Evolutionary conservation across 1,284 basidiomycete genomes (phyloP).

Genomic region (Apiotrichum domesticum): DNA sequence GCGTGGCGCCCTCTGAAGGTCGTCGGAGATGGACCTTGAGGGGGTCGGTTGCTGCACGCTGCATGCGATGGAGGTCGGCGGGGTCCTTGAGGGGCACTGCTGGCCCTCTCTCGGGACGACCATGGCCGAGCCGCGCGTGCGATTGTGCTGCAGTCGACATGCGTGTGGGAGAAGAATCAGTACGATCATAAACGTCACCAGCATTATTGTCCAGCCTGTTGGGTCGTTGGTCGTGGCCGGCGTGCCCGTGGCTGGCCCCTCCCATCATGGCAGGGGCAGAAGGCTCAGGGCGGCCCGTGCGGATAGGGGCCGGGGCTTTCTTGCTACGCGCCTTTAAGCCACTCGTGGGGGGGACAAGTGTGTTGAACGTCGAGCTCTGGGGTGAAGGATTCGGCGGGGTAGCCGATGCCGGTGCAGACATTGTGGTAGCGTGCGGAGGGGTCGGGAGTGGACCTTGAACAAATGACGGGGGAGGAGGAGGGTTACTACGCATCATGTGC

Average conservation of each 20-base stretch:
- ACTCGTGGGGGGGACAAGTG: neutral
- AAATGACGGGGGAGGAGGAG: constrained; percentile 2
- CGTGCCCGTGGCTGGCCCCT: neutral
- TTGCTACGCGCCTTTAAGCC: constrained; percentile 1
- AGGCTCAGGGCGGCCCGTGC: constrained; percentile 6
- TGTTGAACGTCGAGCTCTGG: neutral
- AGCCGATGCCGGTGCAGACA: neutral
- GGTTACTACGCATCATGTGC: neutral
- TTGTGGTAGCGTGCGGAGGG: neutral
- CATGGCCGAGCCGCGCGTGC: neutral
- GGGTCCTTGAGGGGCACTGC: constrained; percentile 26
- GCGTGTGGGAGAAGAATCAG: neutral
- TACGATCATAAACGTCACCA: neutral
- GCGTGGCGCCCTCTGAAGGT: neutral
- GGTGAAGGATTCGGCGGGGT: too few relatives aligned
- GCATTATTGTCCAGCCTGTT: neutral
- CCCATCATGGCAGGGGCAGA: too few relatives aligned
- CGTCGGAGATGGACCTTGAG: neutral
- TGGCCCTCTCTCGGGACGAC: constrained; percentile 2
- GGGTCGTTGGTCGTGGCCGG: neutral
- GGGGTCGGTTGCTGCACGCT: constrained; percentile 1
- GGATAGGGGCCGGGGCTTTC: constrained; percentile 10
- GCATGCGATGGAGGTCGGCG: neutral
- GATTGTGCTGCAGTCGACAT: neutral
- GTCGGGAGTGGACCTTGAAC: constrained; percentile 11